A percentile compares a stretch with the other conserved stretches of the same genome.
phyloP scores from a whole-genome alignment of 768 basidiomycete species.

The Mrakia blollopis region DNA sequence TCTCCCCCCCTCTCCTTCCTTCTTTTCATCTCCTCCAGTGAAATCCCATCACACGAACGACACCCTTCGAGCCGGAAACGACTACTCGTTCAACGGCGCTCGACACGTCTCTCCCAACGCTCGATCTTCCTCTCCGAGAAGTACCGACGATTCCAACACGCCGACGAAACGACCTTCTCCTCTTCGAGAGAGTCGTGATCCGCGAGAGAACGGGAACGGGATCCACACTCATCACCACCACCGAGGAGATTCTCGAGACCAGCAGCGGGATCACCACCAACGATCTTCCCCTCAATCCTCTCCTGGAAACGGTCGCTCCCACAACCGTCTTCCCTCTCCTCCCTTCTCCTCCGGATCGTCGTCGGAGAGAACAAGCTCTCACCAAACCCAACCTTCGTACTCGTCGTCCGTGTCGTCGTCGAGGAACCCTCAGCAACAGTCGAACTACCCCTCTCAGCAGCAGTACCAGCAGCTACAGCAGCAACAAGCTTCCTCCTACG shows the following conservation, averaged over 20 bases:
- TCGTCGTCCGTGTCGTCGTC: background rate
- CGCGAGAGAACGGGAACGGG: background rate
- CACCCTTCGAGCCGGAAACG: background rate
- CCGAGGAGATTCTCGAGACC: background rate
- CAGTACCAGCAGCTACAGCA: slow-evolving; percentile 9
- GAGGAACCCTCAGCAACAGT: background rate
- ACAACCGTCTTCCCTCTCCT: no score
- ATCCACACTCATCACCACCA: background rate
- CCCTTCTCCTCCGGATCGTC: no score
- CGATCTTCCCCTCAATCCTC: background rate
- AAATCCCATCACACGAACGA: background rate
- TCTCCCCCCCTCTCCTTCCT: background rate
- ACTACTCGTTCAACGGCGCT: background rate
- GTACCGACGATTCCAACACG: background rate
- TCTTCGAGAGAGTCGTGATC: background rate
- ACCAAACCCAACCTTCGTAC: background rate
- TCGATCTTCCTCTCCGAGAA: background rate
- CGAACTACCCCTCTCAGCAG: background rate
- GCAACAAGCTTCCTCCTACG: background rate
- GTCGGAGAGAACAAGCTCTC: background rate
- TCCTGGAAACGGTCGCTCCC: no score
- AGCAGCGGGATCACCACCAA: background rate
- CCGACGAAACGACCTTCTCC: background rate
- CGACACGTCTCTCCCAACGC: background rate
- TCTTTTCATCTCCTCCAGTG: background rate